Conservation (phyloP, 306 rosid genomes). For the Glycine soja region DNA sequence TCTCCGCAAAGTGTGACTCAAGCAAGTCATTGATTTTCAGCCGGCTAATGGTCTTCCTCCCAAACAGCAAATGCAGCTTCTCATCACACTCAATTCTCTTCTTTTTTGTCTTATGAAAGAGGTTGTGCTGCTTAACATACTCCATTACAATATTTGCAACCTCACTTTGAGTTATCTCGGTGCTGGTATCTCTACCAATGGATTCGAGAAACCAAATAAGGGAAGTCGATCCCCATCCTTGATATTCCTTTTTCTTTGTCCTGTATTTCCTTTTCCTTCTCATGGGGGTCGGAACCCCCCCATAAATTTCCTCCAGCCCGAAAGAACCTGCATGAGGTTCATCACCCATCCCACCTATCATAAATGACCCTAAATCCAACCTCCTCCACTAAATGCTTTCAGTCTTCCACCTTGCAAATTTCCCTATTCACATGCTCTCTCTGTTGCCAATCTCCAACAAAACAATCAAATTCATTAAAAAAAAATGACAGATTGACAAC, state of each 20-base stretch:
- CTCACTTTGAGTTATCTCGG: constrained; percentile 61
- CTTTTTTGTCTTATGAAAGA: constrained; percentile 65
- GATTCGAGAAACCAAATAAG: constrained; percentile 68
- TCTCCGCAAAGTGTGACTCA: constrained; percentile 71
- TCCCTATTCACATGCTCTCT: constrained; percentile 16
- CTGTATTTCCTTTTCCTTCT: constrained; percentile 57
- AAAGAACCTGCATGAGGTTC: constrained; percentile 14
- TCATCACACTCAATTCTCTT: constrained; percentile 71
- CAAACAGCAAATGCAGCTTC: constrained; percentile 65
- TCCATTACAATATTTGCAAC: constrained; percentile 62
- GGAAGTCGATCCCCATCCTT: constrained; percentile 78
- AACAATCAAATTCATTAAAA: background rate
- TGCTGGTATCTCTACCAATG: constrained; percentile 64
- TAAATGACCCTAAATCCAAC: constrained; percentile 19
- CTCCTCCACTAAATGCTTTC: constrained; percentile 17
- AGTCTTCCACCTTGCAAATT: constrained; percentile 17
- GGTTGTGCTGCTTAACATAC: constrained; percentile 58
- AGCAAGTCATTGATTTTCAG: constrained; percentile 67
- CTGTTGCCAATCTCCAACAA: constrained; percentile 24
- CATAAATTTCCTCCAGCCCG: constrained; percentile 55
- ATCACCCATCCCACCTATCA: constrained; percentile 38
- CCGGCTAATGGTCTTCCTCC: constrained; percentile 69
- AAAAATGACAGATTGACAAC: constrained; percentile 1
- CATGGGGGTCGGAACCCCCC: constrained; percentile 39
- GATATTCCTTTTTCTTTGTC: constrained; percentile 61